These are phyloP conservation scores for Fusarium coffeatum DNA, from an alignment of 2,329 filamentous ascomycete species.

Conservation along the genomic window DNA sequence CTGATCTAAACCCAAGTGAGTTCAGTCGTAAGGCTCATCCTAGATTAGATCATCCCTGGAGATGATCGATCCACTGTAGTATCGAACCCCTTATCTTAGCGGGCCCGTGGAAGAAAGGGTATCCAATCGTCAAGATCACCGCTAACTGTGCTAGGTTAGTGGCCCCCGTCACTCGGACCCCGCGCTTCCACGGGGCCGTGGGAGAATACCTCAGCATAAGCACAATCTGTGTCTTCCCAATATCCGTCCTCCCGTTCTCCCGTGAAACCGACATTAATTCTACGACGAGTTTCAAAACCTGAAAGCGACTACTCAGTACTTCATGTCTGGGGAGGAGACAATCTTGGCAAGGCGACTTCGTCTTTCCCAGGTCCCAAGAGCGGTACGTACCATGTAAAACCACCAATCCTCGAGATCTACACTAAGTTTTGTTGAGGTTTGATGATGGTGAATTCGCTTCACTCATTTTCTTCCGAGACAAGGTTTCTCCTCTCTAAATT, in stretches of 20 bases:
- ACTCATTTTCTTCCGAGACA: neutral
- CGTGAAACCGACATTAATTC: neutral
- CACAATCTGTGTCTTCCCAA: neutral
- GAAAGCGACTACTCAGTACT: neutral
- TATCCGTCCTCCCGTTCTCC: slow-evolving; percentile 12
- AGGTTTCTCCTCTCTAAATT: neutral
- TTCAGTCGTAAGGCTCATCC: neutral
- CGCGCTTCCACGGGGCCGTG: slow-evolving; percentile 33
- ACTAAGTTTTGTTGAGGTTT: neutral
- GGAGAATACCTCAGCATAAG: slow-evolving; percentile 6
- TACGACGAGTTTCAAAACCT: neutral
- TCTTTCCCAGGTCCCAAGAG: slow-evolving; percentile 29
- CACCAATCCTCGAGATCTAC: neutral
- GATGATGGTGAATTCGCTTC: neutral
- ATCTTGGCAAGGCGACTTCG: slow-evolving; percentile 26
- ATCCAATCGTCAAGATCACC: slow-evolving; percentile 14
- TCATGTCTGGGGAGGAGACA: slow-evolving; percentile 33
- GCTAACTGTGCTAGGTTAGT: neutral
- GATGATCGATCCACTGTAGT: neutral
- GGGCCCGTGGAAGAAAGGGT: neutral
- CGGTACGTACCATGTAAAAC: slow-evolving; percentile 21
- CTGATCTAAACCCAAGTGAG: neutral
- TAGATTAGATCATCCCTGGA: too few relatives aligned
- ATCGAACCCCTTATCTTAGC: neutral
- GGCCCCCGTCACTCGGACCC: slow-evolving; percentile 9